phyloP scores from a whole-genome alignment of 345 rosid species.

The Pugionium dolabratum region DNA sequence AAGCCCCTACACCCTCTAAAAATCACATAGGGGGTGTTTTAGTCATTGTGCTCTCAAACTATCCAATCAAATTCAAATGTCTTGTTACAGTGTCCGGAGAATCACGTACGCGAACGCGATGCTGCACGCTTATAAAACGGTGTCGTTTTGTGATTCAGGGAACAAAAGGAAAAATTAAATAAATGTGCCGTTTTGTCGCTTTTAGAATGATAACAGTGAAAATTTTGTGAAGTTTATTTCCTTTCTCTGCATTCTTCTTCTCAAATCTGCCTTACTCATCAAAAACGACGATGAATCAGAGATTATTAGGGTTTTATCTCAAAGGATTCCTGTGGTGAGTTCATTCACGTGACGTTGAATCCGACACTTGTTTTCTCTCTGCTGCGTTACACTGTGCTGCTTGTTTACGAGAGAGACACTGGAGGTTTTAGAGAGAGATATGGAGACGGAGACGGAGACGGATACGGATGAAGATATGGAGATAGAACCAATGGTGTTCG shows the following conservation, averaged over 20 bases:
- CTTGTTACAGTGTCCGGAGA: neutral
- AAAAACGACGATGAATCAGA: constrained; percentile 35
- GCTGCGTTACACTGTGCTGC: neutral
- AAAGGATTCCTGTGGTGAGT: constrained; percentile 11
- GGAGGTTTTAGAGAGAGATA: constrained; percentile 30
- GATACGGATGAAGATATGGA: constrained; percentile 46
- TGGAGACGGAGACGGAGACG: constrained; percentile 32
- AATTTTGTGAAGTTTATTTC: constrained; percentile 31
- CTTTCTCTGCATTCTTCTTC: constrained; percentile 36
- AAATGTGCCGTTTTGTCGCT: constrained; percentile 31
- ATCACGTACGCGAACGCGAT: constrained; percentile 22
- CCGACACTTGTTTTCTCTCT: neutral
- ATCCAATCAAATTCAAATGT: constrained; percentile 21
- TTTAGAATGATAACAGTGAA: constrained; percentile 15
- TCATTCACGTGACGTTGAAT: constrained; percentile 11
- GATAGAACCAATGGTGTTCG: constrained; percentile 57
- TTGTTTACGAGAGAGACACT: constrained; percentile 22
- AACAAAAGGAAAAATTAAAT: constrained; percentile 1
- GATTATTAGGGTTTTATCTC: constrained; percentile 42
- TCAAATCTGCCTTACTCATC: constrained; percentile 18
- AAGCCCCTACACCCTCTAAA: neutral
- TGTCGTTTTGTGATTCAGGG: constrained; percentile 32
- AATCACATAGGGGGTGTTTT: neutral
- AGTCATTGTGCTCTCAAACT: neutral
- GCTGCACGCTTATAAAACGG: constrained; percentile 41